phyloP scores from a whole-genome alignment of 2,329 filamentous ascomycete genomes.

The Rachicladosporium sp. region DNA sequence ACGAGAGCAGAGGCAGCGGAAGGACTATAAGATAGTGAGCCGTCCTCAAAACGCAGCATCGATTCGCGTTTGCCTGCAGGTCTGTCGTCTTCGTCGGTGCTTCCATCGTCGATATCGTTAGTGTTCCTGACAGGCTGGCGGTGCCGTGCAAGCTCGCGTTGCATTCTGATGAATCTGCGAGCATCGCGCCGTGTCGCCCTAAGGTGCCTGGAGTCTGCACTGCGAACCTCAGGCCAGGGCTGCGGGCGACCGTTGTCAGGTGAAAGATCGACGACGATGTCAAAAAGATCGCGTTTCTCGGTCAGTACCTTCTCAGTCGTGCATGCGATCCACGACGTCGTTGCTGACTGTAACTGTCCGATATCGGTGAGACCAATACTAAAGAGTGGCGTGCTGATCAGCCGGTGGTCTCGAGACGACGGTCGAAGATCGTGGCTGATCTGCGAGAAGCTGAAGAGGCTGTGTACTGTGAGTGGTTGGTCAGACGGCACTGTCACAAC shows the following conservation, averaged over 20 bases:
- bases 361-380: slow-evolving; percentile 91
- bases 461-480: too few relatives aligned
- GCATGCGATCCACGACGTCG: slow-evolving; percentile 76
- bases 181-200: slow-evolving; percentile 86
- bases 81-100: slow-evolving; percentile 12
- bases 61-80: background rate
- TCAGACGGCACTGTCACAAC: too few relatives aligned
- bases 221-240: slow-evolving; percentile 65
- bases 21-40: slow-evolving; percentile 7
- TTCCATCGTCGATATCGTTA: slow-evolving; percentile 9
- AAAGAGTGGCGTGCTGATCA: slow-evolving; percentile 53
- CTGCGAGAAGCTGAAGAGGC: too few relatives aligned
- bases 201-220: slow-evolving; percentile 48
- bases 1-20: slow-evolving; percentile 27
- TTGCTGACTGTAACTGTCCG: slow-evolving; percentile 51
- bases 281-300: slow-evolving; percentile 77
- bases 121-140: slow-evolving; percentile 16
- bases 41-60: slow-evolving; percentile 5
- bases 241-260: slow-evolving; percentile 27
- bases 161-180: slow-evolving; percentile 61
- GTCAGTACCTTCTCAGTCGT: slow-evolving; percentile 89
- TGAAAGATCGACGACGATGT: slow-evolving; percentile 76
- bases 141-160: slow-evolving; percentile 28
- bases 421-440: slow-evolving; percentile 51
- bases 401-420: background rate